Evolutionary conservation across 768 basidiomycete genomes (phyloP), one percentile per base, ranked within the genome.

Genomic region (Mycena olivaceomarginata): DNA sequence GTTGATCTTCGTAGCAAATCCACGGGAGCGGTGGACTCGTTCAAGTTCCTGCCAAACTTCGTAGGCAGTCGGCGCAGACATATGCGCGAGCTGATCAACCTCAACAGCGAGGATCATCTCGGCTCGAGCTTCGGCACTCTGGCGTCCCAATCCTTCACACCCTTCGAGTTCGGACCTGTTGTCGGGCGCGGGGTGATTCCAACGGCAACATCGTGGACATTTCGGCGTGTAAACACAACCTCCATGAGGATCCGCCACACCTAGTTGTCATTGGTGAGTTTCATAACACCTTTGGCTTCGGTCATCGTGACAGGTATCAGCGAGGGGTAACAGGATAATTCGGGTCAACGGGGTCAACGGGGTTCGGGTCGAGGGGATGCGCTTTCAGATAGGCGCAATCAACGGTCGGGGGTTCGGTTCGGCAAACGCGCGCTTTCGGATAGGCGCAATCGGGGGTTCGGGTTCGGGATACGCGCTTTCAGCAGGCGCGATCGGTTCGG

Each of bases 1-100:
- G n/a, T n/a, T n/a, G n/a, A 83, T 59, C 25, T 75, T 72, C 20
- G 81, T 84, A 4, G 78, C 82, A 68, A 84, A 82, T 25, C 83
- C 82, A 56, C 77, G 80, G 2, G 83, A 72, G 37, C 77, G 79
- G 56, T 85, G 84, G 13, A 85, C 74, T 0, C 41, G 43, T 62
- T 77, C 25, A 5, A 85, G 79, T 3, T 64, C 70, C 37, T 67
- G 40, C 83, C 82, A 84, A 53, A 84, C 64, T 39, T 76, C 74
- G 31, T 78, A 70, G 67, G 79, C 76, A 60, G 41, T 70, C 37
- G 60, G n/a, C 15, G 18, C 31, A 43, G 39, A 74, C 75, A 75
- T 85, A 80, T 75, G 74, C 22, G 59, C 70, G 22, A 83, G 78
- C 74, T 85, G 84, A 22, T 68, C 57, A 4, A 41, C 70, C 62